These are phyloP conservation scores for Lentinula raphanica DNA, from an alignment of 768 basidiomycete species.

Conservation along the genomic window DNA sequence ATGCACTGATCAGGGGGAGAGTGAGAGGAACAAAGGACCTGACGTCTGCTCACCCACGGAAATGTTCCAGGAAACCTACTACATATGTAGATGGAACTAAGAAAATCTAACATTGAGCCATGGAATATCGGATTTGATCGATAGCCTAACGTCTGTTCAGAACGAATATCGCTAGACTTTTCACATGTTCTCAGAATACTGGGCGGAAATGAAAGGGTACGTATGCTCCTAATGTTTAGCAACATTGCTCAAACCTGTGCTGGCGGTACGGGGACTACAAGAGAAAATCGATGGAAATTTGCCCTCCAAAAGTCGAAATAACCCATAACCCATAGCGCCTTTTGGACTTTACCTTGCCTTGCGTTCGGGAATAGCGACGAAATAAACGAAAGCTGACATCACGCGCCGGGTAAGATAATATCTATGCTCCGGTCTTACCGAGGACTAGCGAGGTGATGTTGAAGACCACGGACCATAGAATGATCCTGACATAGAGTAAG, in stretches of 20 bases:
- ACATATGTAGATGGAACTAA: too few relatives aligned
- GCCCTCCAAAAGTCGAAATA: not conserved
- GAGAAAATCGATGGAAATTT: not conserved
- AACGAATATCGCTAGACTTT: not conserved
- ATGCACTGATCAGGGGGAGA: too few relatives aligned
- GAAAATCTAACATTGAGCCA: not conserved
- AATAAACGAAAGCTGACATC: not conserved
- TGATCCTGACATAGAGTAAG: not conserved
- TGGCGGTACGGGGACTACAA: not conserved
- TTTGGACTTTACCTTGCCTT: not conserved
- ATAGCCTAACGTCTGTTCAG: not conserved
- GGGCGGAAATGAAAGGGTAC: not conserved
- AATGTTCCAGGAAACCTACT: not conserved
- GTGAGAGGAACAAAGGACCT: not conserved
- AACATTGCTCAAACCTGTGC: not conserved
- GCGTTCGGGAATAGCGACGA: not conserved
- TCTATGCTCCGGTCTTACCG: slow-evolving; percentile 3
- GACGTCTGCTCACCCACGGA: not conserved
- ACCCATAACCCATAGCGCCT: slow-evolving; percentile 3
- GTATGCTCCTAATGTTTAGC: not conserved
- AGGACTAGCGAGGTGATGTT: slow-evolving; percentile 1
- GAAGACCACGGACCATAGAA: slow-evolving; percentile 1
- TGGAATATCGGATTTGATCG: slow-evolving; percentile 1
- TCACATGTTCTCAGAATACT: slow-evolving; percentile 1
- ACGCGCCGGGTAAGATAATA: not conserved